phyloP scores from a whole-genome alignment of 768 basidiomycete genomes.

The Naganishia vaughanmartiniae region DNA sequence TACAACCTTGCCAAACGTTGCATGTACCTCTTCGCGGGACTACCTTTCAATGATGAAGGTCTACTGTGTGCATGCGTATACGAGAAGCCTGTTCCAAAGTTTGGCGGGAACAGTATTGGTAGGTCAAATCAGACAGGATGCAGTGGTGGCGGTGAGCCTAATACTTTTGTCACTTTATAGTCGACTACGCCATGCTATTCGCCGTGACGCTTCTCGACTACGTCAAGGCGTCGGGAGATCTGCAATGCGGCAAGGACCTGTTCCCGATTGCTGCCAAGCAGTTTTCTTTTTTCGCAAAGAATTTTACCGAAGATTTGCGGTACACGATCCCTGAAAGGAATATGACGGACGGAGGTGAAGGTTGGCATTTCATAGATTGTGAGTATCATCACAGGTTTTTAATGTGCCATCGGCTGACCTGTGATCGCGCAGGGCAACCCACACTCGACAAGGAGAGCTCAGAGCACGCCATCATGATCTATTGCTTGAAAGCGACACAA shows the following conservation, averaged over 20 bases:
- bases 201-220: conserved; percentile 37
- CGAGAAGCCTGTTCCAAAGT: conserved; percentile 33
- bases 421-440: conserved; percentile 31
- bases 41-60: conserved; percentile 37
- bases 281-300: conserved; percentile 26
- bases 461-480: conserved; percentile 35
- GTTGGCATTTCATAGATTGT: conserved; percentile 43
- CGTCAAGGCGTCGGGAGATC: conserved; percentile 34
- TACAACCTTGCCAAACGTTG: conserved; percentile 39
- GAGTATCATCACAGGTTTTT: not conserved
- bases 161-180: not conserved
- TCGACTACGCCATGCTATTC: conserved; percentile 39
- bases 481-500: conserved; percentile 30
- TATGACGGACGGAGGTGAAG: conserved; percentile 10
- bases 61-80: conserved; percentile 35
- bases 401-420: too few species aligned
- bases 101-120: conserved; percentile 34
- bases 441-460: conserved; percentile 34
- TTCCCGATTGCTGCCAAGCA: conserved; percentile 34
- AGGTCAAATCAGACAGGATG: not conserved
- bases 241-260: conserved; percentile 31
- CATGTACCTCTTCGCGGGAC: conserved; percentile 39
- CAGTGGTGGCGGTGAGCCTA: not conserved
- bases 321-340: conserved; percentile 19
- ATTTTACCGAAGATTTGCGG: conserved; percentile 7